These are phyloP conservation scores for Physcomitrium patens DNA, from an alignment of 225 moss, liverwort and hornwort genomes.

Conservation along the genomic window DNA sequence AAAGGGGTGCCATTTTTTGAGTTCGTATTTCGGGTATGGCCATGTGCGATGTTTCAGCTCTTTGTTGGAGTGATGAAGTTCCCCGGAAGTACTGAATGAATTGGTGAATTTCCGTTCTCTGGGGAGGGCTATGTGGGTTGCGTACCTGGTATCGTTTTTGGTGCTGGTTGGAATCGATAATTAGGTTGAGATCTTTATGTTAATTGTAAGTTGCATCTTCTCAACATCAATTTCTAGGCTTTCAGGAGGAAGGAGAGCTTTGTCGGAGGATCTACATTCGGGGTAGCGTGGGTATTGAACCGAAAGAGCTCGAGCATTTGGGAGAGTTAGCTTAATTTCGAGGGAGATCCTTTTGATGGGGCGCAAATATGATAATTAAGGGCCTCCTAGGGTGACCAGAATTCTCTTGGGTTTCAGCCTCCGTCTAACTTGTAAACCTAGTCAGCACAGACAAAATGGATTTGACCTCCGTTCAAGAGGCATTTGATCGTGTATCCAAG, in stretches of 20 bases:
- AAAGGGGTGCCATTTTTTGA: too few species aligned
- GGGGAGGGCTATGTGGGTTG: too few species aligned
- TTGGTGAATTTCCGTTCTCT: too few species aligned
- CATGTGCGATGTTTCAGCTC: too few species aligned
- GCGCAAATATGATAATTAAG: slow-evolving; percentile 32
- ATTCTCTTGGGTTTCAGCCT: not conserved
- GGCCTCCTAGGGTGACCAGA: slow-evolving; percentile 24
- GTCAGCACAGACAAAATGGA: slow-evolving; percentile 60
- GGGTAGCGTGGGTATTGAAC: too few species aligned
- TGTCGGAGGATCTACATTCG: too few species aligned
- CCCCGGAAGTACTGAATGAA: too few species aligned
- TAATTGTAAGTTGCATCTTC: too few species aligned
- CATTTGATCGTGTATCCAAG: slow-evolving; percentile 95
- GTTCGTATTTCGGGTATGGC: too few species aligned
- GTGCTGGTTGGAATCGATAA: not conserved
- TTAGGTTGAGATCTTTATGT: slow-evolving; percentile 28
- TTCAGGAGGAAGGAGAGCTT: not conserved
- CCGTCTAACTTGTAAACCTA: slow-evolving; percentile 6
- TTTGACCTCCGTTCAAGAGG: slow-evolving; percentile 86
- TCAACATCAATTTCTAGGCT: not conserved
- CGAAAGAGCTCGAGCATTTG: not conserved
- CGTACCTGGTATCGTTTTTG: too few species aligned
- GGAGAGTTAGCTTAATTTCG: not conserved
- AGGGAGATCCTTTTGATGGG: not conserved
- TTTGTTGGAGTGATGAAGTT: too few species aligned